Conservation (phyloP, 495 filamentous ascomycete species). For the Lindgomyces ingoldianus region DNA sequence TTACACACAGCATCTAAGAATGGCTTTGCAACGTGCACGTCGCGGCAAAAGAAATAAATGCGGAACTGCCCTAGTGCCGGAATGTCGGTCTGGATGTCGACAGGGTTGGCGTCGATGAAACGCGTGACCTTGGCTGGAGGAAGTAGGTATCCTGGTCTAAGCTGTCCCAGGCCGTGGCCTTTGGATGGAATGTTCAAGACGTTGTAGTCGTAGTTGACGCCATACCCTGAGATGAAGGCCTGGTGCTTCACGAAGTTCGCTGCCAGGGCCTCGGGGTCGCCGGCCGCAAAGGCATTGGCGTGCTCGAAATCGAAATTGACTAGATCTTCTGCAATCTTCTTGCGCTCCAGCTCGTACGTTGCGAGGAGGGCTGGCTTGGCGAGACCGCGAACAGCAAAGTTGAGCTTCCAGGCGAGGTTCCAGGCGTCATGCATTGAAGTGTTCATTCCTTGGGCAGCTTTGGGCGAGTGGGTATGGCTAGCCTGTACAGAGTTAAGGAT, state of each 20-base stretch:
- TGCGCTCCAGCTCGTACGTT: slow-evolving; percentile 38
- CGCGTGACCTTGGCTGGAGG: slow-evolving; percentile 64
- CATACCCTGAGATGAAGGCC: slow-evolving; percentile 47
- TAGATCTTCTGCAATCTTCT: slow-evolving; percentile 38
- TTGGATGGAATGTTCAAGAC: slow-evolving; percentile 52
- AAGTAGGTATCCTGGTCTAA: slow-evolving; percentile 61
- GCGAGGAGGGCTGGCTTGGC: slow-evolving; percentile 35
- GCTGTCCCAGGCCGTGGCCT: slow-evolving; percentile 40
- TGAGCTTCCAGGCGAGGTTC: slow-evolving; percentile 42
- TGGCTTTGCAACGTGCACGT: slow-evolving; percentile 52
- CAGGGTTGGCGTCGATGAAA: slow-evolving; percentile 69
- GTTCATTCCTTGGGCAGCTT: slow-evolving; percentile 43
- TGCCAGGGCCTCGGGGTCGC: slow-evolving; percentile 35
- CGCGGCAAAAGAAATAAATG: slow-evolving; percentile 63
- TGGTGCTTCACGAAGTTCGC: slow-evolving; percentile 37
- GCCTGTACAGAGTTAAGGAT: not conserved
- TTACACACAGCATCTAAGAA: slow-evolving; percentile 59
- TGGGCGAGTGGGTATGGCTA: slow-evolving; percentile 39
- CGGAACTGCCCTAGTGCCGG: slow-evolving; percentile 69
- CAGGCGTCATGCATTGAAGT: slow-evolving; percentile 40
- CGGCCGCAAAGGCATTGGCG: slow-evolving; percentile 34
- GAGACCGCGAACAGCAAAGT: slow-evolving; percentile 35
- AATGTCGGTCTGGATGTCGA: slow-evolving; percentile 72
- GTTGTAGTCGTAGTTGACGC: slow-evolving; percentile 62
- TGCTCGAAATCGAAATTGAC: slow-evolving; percentile 41